These are phyloP conservation scores for Aristolochia fimbriata DNA, from an alignment of 164 flowering plant species.

Conservation along the genomic window DNA sequence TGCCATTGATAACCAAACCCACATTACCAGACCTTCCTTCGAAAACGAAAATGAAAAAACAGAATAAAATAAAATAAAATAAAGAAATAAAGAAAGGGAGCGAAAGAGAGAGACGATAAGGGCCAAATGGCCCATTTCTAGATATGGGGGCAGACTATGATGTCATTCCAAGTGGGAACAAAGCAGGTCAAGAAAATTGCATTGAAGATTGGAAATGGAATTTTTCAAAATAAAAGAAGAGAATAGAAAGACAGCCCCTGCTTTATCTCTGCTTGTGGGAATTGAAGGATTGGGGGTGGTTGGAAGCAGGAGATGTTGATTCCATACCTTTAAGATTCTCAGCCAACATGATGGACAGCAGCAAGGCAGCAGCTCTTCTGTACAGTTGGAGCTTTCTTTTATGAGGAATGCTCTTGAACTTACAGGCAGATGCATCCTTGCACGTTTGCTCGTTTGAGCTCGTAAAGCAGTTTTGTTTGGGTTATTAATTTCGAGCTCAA, in stretches of 20 bases:
- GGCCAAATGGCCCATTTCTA: constrained; percentile 6
- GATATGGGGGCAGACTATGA: constrained; percentile 4
- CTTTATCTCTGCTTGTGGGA: background rate
- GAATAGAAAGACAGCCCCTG: background rate
- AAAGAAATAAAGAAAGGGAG: constrained; percentile 1
- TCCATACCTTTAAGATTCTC: constrained; percentile 5
- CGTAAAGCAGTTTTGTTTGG: too few species aligned
- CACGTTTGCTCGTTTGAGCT: too few species aligned
- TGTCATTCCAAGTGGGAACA: constrained; percentile 3
- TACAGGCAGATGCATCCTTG: background rate
- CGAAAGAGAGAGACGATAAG: constrained; percentile 1
- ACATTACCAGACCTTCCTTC: background rate
- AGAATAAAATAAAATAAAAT: background rate
- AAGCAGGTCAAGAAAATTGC: background rate
- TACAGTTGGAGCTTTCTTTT: background rate
- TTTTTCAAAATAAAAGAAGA: background rate
- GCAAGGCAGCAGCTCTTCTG: constrained; percentile 5
- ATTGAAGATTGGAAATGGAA: background rate
- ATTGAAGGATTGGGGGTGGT: background rate
- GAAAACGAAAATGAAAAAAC: background rate
- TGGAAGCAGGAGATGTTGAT: background rate
- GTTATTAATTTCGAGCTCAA: too few species aligned
- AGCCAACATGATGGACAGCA: constrained; percentile 5
- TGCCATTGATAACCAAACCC: background rate
- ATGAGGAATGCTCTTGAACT: background rate